Evolutionary conservation across 352 stramenopile species (phyloP), one percentile per base, ranked within the genome.

Genomic region (Peronospora farinosa): DNA sequence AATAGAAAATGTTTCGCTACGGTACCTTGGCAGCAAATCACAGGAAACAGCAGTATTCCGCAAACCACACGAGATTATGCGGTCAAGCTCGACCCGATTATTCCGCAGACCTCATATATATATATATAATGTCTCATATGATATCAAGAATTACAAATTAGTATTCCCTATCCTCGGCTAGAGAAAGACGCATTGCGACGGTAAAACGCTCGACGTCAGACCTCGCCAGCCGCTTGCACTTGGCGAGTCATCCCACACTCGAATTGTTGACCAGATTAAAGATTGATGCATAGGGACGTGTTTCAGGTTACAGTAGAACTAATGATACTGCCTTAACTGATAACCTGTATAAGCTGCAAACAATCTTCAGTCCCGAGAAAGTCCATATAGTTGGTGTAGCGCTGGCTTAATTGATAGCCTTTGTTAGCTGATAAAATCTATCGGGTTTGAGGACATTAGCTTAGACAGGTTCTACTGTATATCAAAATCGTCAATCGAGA

Each of bases 1-100:
- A 68, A 65, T 30, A 39, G 15, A 27, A 65, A 68, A 68, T 67
- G 58, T 25, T 27, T 47, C 27, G 8, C 12, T 1, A n/a, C 11
- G n/a, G 15, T 38, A n/a, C 12, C 28, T 21, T 27, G 6, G 12
- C 30, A 10, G 15, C 45, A 13, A 63, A 63, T 43, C 31, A 41
- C 47, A 37, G 25, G 12, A 15, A n/a, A 8, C 25, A 11, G 17
- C 57, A 60, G 51, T 44, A 28, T 32, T 44, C 47, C 54, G 58
- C 58, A 63, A 67, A 60, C 55, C 6, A 21, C 2, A 4, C 15
- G 8, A 6, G 6, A 3, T 15, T 1, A 1, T 7, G 58, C 13
- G 10, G 40, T 30, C 9, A 41, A 66, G 52, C 13, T 63, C 0
- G 6, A 3, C 0, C 0, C 5, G 36, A 63, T 59, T 54, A 66